Conservation (phyloP, 2,329 filamentous ascomycete species). For the Fusarium nelsonii region DNA sequence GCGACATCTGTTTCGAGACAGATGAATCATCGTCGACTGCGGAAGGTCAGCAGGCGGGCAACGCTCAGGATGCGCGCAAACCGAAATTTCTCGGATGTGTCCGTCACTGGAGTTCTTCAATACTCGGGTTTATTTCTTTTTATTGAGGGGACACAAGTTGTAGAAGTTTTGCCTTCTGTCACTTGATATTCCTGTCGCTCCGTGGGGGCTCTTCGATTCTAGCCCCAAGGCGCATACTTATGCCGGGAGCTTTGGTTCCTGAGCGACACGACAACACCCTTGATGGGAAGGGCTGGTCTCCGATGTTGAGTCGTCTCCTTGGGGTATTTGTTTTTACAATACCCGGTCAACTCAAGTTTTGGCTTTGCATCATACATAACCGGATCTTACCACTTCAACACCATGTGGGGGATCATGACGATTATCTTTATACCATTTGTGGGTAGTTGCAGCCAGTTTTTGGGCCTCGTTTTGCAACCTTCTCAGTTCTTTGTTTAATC, state of each 20-base stretch:
- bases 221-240: constrained; percentile 34
- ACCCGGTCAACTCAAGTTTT: constrained; percentile 44
- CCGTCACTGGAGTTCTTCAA: constrained; percentile 7
- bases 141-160: constrained; percentile 34
- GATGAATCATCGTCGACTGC: constrained; percentile 32
- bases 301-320: constrained; percentile 46
- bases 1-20: constrained; percentile 30
- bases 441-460: constrained; percentile 33
- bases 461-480: constrained; percentile 43
- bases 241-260: constrained; percentile 39
- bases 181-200: constrained; percentile 40
- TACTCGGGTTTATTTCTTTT: constrained; percentile 36
- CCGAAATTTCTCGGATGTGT: constrained; percentile 19
- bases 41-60: constrained; percentile 27
- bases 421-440: constrained; percentile 34
- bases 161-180: constrained; percentile 17
- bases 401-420: constrained; percentile 41
- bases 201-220: constrained; percentile 41
- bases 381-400: constrained; percentile 48
- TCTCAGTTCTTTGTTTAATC: constrained; percentile 49
- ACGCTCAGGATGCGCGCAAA: constrained; percentile 8
- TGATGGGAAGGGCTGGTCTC: constrained; percentile 47
- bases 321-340: constrained; percentile 48
- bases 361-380: constrained; percentile 43
- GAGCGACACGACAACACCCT: constrained; percentile 46